Base-by-base conservation (phyloP, 2,329 filamentous ascomycete genomes). In the Daldinia eschscholtzii region DNA sequence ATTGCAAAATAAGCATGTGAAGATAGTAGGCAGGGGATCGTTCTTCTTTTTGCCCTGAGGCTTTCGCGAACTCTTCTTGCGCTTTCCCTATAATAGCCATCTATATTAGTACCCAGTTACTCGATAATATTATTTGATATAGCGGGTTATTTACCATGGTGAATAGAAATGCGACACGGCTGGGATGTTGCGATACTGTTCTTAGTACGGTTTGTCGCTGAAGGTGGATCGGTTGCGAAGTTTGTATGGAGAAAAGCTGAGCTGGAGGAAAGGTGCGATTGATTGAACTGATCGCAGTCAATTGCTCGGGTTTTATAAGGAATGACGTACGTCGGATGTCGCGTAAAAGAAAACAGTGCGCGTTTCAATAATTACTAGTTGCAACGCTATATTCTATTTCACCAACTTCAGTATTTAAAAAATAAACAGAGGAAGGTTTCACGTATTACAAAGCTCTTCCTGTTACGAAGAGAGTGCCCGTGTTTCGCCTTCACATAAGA, bases 1-100 rank as follows among this genome's bases (percentile, higher is more conserved):
- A 80, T 98, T 98, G 86, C 96, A 99, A 83, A 99, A 99, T 52
- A 99, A 90, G 79, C 96, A 99, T 64, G 94, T 93, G 81, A 99
- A 99, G n/a, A 89, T 88, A 2, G 93, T 94, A 3, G 91, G 87
- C 18, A 96, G 86, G 44, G 89, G 88, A 75, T 94, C 92, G 79
- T 87, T 83, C 90, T 91, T 97, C 83, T 93, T 96, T 28, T 92
- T 91, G 70, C 91, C 93, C 79, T 90, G 87, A 15, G 93, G 93
- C 84, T 94, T 94, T 78, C 89, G 88, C 61, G 93, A 92, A 28
- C 92, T 92, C 87, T 96, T 97, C 87, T 97, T 98, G 80, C 95
- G 93, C 86, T 98, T 98, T 70, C 95, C 95, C 95, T 78, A 44
- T 57, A 61, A 30, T 65, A 56, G 56, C 15, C 13, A 18, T 57